A percentile compares a stretch with the other conserved stretches of the same genome.
These are phyloP conservation scores for Schwanniomyces yamadae DNA, from an alignment of 805 yeast species.

Conservation along the genomic window DNA sequence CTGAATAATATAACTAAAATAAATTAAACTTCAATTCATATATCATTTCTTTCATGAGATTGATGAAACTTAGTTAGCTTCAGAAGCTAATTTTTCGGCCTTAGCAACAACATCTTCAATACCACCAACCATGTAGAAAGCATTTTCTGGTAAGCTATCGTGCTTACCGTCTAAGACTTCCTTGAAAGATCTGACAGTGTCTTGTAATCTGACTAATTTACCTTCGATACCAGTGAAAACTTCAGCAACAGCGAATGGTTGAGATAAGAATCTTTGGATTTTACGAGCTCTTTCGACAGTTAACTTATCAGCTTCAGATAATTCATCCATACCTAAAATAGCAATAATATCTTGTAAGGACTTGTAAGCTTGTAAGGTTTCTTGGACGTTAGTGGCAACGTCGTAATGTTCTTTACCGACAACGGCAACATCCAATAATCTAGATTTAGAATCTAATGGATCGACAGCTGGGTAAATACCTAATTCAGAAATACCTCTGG, in stretches of 20 bases:
- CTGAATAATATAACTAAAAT: slow-evolving; percentile 10
- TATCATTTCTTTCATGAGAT: slow-evolving; percentile 7
- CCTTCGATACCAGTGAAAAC: slow-evolving; percentile 99
- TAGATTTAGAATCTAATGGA: slow-evolving; percentile 98
- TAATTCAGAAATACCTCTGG: slow-evolving; percentile 99
- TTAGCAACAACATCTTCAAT: slow-evolving; percentile 97
- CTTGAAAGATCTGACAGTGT: slow-evolving; percentile 91
- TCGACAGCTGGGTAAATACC: slow-evolving; percentile 99
- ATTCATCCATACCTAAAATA: slow-evolving; percentile 99
- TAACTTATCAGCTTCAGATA: slow-evolving; percentile 96
- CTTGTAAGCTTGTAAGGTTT: slow-evolving; percentile 99
- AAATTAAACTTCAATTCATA: slow-evolving; percentile 10
- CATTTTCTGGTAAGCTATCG: slow-evolving; percentile 98
- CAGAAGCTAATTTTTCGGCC: slow-evolving; percentile 98
- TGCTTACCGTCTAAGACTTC: slow-evolving; percentile 98
- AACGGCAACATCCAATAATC: slow-evolving; percentile 95
- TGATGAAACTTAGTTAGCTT: slow-evolving; percentile 55
- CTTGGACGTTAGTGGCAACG: slow-evolving; percentile 92
- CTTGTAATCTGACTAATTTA: slow-evolving; percentile 94
- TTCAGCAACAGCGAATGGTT: slow-evolving; percentile 99
- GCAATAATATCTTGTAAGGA: slow-evolving; percentile 99
- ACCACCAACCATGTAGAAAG: slow-evolving; percentile 99
- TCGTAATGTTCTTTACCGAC: slow-evolving; percentile 99
- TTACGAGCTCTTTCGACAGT: slow-evolving; percentile 99
- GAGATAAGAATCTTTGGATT: slow-evolving; percentile 99